phyloP scores from a whole-genome alignment of 2,329 filamentous ascomycete species.

The Fusarium sarcochroum region DNA sequence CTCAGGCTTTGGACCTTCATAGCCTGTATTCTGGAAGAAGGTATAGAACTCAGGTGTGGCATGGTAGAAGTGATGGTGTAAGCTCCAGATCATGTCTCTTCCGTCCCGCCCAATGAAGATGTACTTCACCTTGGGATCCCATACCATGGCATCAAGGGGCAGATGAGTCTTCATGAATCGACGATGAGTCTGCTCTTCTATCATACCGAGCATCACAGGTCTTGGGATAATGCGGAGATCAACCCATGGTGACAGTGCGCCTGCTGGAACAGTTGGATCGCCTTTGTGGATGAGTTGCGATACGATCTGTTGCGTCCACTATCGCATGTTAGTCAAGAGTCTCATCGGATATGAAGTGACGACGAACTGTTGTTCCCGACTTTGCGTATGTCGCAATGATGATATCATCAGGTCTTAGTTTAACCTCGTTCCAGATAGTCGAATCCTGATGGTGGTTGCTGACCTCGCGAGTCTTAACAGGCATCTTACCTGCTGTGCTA shows the following conservation, averaged over 20 bases:
- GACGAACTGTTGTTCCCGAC: slow-evolving; percentile 19
- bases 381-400: slow-evolving; percentile 19
- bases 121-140: slow-evolving; percentile 11
- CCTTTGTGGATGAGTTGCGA: slow-evolving; percentile 18
- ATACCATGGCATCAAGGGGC: slow-evolving; percentile 5
- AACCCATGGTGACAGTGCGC: slow-evolving; percentile 12
- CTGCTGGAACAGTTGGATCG: not conserved
- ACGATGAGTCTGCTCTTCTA: slow-evolving; percentile 7
- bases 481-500: slow-evolving; percentile 2
- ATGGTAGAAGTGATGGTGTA: slow-evolving; percentile 9
- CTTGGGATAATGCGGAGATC: slow-evolving; percentile 12
- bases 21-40: slow-evolving; percentile 6
- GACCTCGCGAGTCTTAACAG: slow-evolving; percentile 22
- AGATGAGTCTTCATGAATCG: slow-evolving; percentile 25
- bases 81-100: slow-evolving; percentile 21
- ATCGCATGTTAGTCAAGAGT: rapidly evolving
- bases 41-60: slow-evolving; percentile 17
- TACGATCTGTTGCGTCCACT: slow-evolving; percentile 28
- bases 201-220: not conserved
- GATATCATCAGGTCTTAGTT: slow-evolving; percentile 22
- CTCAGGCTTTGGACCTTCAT: not conserved
- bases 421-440: slow-evolving; percentile 15
- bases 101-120: slow-evolving; percentile 24
- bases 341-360: rapidly evolving
- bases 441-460: slow-evolving; percentile 28